Evolutionary conservation across 1,284 basidiomycete genomes (phyloP), one percentile per base, ranked within the genome.

Genomic region (Boletellus deceptivus): DNA sequence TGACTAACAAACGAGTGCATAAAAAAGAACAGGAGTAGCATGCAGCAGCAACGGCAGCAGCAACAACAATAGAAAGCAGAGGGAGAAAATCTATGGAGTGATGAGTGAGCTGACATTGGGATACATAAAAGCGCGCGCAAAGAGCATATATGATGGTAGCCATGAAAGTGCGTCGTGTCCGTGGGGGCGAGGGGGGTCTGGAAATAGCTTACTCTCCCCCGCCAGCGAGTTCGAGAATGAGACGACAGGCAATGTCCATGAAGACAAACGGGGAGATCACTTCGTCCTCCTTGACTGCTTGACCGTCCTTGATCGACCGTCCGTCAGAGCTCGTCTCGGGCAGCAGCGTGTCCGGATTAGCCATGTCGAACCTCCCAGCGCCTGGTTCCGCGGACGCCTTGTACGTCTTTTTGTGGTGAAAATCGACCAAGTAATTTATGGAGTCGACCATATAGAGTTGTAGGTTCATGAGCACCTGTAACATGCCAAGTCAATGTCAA

Each of bases 341-440:
- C 27, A 79, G 66, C 29, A 72, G 64, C 6, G 68, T 69, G 45
- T 83, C 83, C 17, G 68, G 70, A 39, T 80, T 67, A 33, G 65
- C 79, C 75, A 84, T 82, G 58, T 86, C 86, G 57, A 84, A 90
- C 59, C 77, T 83, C 22, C 79, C 83, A 24, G 84, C 83, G 6
- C 75, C 83, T 1, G 77, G 75, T 48, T 82, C 83, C 17, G 72
- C 76, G 7, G 79, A 79, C 9, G 85, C 80, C 62, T 78, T 75
- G 70, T 94, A 94, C 54, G 95, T 92, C 62, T 92, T 93, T 66
- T 98, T 91, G 74, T 98, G 96, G 61, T 97, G 85, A 73, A 99
- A 99, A 68, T 99, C 96, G 55, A 99, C 97, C 29, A 99, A 82
- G 71, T 98, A 99, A 72, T 98, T 98, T 67, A 89, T 84, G 33